Evolutionary conservation across 768 basidiomycete species (phyloP).

Genomic region (Phylloporus sp.): DNA sequence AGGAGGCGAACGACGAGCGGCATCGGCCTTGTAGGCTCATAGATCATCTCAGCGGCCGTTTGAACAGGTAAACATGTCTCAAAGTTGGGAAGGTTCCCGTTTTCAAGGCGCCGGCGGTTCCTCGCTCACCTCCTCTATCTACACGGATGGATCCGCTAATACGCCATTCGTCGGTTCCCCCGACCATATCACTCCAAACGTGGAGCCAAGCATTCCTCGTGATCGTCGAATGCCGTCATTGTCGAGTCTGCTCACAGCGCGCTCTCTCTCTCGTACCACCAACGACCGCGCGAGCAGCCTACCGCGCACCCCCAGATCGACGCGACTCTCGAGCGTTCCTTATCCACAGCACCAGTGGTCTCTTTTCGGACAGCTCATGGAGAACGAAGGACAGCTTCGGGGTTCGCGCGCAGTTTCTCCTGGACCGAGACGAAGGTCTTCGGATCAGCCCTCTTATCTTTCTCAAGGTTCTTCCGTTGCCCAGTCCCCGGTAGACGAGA

Average conservation of each 20-base stretch:
- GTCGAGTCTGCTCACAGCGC: conserved; percentile 4
- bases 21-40: not conserved
- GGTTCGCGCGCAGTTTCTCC: not conserved
- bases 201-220: conserved; percentile 13
- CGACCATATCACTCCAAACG: conserved; percentile 11
- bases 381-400: conserved; percentile 49
- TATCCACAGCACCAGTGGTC: conserved; percentile 47
- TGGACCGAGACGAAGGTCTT: conserved; percentile 3
- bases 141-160: conserved; percentile 6
- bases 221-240: conserved; percentile 18
- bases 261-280: conserved; percentile 5
- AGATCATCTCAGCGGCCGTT: not conserved
- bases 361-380: conserved; percentile 67
- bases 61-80: conserved; percentile 8
- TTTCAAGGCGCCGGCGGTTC: conserved; percentile 71
- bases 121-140: conserved; percentile 66
- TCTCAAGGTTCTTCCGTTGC: not conserved
- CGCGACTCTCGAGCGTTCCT: conserved; percentile 4
- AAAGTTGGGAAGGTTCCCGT: conserved; percentile 60
- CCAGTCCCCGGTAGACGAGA: conserved; percentile 2
- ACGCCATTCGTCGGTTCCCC: conserved; percentile 25
- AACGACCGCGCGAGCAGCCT: conserved; percentile 4
- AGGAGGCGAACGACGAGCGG: not conserved
- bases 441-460: not conserved
- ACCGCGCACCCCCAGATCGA: conserved; percentile 13